Percentiles rank a stretch among this genome's conserved stretches.
Evolutionary conservation across 2,329 filamentous ascomycete species (phyloP).

Genomic region (Ascochyta pisi): DNA sequence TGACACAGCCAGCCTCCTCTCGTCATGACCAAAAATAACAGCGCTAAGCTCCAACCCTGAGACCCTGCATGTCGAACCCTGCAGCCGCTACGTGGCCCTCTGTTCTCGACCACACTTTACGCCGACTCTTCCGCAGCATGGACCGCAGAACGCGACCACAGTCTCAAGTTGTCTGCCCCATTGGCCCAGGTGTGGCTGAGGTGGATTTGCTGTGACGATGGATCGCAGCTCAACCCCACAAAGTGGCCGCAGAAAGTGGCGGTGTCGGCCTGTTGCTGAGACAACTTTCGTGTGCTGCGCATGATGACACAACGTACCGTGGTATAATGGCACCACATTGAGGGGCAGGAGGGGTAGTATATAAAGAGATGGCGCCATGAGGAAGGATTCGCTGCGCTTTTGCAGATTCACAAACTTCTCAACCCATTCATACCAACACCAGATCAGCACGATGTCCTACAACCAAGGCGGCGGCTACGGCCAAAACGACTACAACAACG

Average conservation of each 20-base stretch:
- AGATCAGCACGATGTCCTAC: slow-evolving; percentile 11
- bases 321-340: slow-evolving; percentile 9
- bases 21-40: slow-evolving; percentile 12
- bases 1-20: slow-evolving; percentile 5
- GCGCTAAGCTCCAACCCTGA: slow-evolving; percentile 10
- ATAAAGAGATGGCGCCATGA: slow-evolving; percentile 3
- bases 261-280: slow-evolving; percentile 19
- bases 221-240: slow-evolving; percentile 13
- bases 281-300: slow-evolving; percentile 14
- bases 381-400: not conserved
- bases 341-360: slow-evolving; percentile 8
- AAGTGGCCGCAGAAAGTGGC: slow-evolving; percentile 17
- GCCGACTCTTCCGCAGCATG: slow-evolving; percentile 16
- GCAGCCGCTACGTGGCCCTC: slow-evolving; percentile 16
- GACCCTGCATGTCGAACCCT: slow-evolving; percentile 16
- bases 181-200: slow-evolving; percentile 19
- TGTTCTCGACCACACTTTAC: slow-evolving; percentile 13
- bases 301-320: slow-evolving; percentile 6
- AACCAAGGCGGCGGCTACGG: slow-evolving; percentile 11
- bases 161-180: slow-evolving; percentile 8
- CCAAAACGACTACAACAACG: slow-evolving; percentile 16
- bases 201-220: slow-evolving; percentile 13
- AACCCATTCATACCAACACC: not conserved
- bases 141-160: slow-evolving; percentile 11
- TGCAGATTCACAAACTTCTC: not conserved